Evolutionary conservation across 768 basidiomycete species (phyloP).

Genomic region (Boletus coccyginus): DNA sequence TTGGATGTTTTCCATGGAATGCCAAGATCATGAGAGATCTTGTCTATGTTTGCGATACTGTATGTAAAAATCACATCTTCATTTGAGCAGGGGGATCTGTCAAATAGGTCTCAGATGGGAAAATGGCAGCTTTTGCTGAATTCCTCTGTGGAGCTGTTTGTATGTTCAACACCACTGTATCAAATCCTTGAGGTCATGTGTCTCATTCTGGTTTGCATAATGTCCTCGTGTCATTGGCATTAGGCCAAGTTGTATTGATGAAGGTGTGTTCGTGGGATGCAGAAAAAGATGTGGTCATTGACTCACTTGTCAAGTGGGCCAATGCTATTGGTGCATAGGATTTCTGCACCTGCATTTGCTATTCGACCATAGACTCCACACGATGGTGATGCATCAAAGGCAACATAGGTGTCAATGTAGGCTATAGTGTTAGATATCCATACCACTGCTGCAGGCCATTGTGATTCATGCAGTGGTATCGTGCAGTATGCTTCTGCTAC

Average conservation of each 20-base stretch:
- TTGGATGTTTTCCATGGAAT: neutral
- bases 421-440: neutral
- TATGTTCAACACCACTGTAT: too few species aligned
- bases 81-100: neutral
- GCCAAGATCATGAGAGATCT: neutral
- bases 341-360: neutral
- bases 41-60: neutral
- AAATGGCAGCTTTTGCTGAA: too few species aligned
- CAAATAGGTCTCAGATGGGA: neutral
- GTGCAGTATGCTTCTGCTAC: neutral
- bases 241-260: too few species aligned
- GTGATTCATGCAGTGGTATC: neutral
- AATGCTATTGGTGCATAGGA: neutral
- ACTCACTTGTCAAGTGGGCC: too few species aligned
- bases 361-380: neutral
- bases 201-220: too few species aligned
- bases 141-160: too few species aligned
- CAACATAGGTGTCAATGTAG: neutral
- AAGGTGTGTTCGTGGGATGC: too few species aligned
- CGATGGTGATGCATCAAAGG: neutral
- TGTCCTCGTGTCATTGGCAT: too few species aligned
- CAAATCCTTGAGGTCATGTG: too few species aligned
- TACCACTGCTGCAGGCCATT: neutral
- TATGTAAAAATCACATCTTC: neutral
- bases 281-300: too few species aligned